Evolutionary conservation across 192 early-diverging fungal genomes (phyloP), one percentile per base, ranked within the genome.

Genomic region (Backusella liffmaniae): DNA sequence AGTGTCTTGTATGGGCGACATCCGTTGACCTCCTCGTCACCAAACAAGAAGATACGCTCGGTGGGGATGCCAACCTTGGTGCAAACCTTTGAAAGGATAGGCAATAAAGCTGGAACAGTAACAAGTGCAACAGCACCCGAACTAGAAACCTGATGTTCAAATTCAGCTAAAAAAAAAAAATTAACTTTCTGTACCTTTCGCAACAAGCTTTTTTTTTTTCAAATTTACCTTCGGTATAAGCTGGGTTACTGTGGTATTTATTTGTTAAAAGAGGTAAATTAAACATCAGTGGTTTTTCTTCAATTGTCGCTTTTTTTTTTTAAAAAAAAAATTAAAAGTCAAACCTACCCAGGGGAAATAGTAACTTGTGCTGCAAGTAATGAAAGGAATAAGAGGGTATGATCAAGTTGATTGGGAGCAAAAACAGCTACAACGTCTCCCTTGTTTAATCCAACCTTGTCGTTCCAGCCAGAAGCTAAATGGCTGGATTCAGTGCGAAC

Each of bases 371-470:
- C 88, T 77, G 88, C 87, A 8, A 93, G 84, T 34, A 79, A 35
- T 5, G 78, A 79, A 41, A 88, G 82, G 41, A 90, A 91, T 36
- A 92, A 80, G 15, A 90, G 76, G 7, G 88, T 88, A 23, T 90
- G 76, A 41, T 92, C 90, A 78, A 88, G 87, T 46, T 86, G 83
- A 82, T 95, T 96, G 39, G 90, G 93, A 9, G 92, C 79, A 46
- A 91, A 86, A 15, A 94, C 78, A 35, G 88, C 92, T 29, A 96
- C 82, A 12, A 92, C 88, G 62, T 95, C 91, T 34, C 92, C 91
- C 39, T 86, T 89, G 42, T 86, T 83, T 51, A 96, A 83, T 0
- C 87, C 88, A 18, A 44, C 73, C 15, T 44, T 84, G 67, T 82
- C 78, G 75, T 67, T 74, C 76, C 87, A 86, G 56, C 90, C 91